A percentile compares a stretch with the other conserved stretches of the same genome.
These are phyloP conservation scores for Trichomonascaceae sp. DNA, from an alignment of 1,139 yeast species.

Conservation along the genomic window DNA sequence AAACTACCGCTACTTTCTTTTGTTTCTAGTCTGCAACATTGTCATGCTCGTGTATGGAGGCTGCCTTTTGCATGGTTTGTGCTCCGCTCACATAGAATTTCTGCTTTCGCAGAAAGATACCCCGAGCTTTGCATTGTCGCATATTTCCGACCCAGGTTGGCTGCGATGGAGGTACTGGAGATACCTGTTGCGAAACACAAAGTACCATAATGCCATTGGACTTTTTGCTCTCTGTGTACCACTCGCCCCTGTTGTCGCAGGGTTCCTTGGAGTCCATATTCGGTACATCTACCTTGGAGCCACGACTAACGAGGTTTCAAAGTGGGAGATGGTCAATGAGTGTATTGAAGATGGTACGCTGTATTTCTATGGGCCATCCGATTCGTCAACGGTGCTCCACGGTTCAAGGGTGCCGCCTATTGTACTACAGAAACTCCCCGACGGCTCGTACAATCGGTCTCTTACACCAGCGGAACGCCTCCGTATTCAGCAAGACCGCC, in stretches of 20 bases:
- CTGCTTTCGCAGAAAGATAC: not conserved
- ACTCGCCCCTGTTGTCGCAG: slow-evolving; percentile 38
- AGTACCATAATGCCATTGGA: slow-evolving; percentile 31
- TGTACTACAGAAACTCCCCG: slow-evolving; percentile 17
- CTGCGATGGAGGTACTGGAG: not conserved
- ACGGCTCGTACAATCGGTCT: slow-evolving; percentile 19
- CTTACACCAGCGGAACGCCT: slow-evolving; percentile 16
- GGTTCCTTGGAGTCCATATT: slow-evolving; percentile 51
- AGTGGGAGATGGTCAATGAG: slow-evolving; percentile 67
- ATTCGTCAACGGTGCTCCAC: slow-evolving; percentile 3
- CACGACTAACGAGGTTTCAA: slow-evolving; percentile 80
- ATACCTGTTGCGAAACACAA: not conserved
- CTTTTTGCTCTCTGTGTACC: slow-evolving; percentile 40
- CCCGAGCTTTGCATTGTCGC: too few species aligned
- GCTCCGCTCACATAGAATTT: not conserved
- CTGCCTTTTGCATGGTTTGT: slow-evolving; percentile 20
- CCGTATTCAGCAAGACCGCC: slow-evolving; percentile 10
- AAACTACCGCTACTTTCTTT: slow-evolving; percentile 60
- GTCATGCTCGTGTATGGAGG: slow-evolving; percentile 52
- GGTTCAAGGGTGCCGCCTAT: slow-evolving; percentile 13
- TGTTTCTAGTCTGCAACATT: slow-evolving; percentile 44
- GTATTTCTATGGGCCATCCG: slow-evolving; percentile 19
- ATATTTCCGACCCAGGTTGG: too few species aligned
- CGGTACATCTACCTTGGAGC: slow-evolving; percentile 61
- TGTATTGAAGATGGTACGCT: slow-evolving; percentile 39